phyloP scores from a whole-genome alignment of 148 eudicot species.

The Camellia lanceoleosa region DNA sequence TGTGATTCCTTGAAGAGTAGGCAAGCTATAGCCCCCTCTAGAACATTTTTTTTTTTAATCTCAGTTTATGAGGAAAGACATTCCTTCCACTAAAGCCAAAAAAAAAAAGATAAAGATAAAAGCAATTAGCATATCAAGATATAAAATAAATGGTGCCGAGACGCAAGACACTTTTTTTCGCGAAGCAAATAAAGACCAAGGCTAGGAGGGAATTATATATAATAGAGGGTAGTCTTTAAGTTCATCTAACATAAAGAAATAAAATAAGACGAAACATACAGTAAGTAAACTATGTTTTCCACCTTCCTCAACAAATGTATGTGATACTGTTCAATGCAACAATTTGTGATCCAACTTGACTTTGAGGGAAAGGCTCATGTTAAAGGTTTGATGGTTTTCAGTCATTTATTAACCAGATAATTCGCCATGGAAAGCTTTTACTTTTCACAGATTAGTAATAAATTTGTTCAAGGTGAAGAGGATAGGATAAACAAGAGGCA shows the following conservation, averaged over 20 bases:
- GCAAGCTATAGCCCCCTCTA: slow-evolving; percentile 21
- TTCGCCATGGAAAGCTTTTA: background rate
- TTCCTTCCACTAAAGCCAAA: slow-evolving; percentile 17
- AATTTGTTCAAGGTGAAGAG: background rate
- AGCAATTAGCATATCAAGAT: background rate
- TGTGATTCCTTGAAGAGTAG: slow-evolving; percentile 38
- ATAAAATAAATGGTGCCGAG: background rate
- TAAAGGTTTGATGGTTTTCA: background rate
- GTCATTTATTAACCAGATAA: background rate
- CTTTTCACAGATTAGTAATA: background rate
- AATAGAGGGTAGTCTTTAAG: background rate
- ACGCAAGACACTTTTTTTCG: background rate
- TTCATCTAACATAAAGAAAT: background rate
- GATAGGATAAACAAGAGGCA: slow-evolving; percentile 2
- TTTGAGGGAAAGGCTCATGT: background rate
- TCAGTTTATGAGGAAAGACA: background rate
- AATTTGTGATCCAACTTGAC: background rate
- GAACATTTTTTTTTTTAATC: slow-evolving; percentile 14
- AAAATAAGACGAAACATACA: background rate
- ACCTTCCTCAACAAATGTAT: background rate
- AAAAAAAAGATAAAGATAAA: background rate
- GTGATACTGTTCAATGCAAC: background rate
- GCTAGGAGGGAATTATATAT: background rate
- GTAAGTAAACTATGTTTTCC: background rate
- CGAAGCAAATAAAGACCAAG: background rate